Base-by-base conservation (phyloP, 495 filamentous ascomycete species). In the Evernia prunastri region DNA sequence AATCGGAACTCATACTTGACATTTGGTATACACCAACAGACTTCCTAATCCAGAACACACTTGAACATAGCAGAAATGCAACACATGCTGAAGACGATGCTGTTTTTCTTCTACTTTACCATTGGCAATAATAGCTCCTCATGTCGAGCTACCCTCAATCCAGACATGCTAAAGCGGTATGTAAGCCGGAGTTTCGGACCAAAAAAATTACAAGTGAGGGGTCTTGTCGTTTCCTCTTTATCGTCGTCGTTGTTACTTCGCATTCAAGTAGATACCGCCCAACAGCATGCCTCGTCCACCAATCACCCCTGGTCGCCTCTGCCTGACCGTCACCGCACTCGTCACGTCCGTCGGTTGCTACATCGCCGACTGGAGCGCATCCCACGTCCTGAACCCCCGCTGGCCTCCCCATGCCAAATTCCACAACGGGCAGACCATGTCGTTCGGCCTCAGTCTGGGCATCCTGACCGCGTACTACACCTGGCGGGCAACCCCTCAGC, bases 361-460 rank as follows among this genome's bases (percentile, higher is more conserved):
- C 42, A 25, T 76, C 4, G 79, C 78, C 35, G 82, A 85, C 69
- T 80, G 74, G 64, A 81, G 76, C 70, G 63, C 77, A 63, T 81
- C 81, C 3, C 82, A 84, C 69, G 75, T 84, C 63, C 76, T 77
- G 56, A 84, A 85, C 66, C 78, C 81, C 18, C 73, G 75, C 57
- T 84, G 82, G 81, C 73, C 76, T 12, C 82, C 82, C 0, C 82
- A 84, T 69, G 82, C 82, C 59, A 80, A 78, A 64, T 85, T 84
- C 69, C 82, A 85, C 70, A 78, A 78, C 63, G 82, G 74, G 20
- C 82, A 84, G 57, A 84, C 81, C 25, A 82, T 84, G 70, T 75
- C 68, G 43, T 74, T 81, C 56, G 78, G 81, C 0, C 63, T 81
- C 0, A 56, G 68, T 27, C 73, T 84, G 3, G 76, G 79, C 49